phyloP scores from a whole-genome alignment of 2,329 filamentous ascomycete species.

The Basipetospora chlamydospora region DNA sequence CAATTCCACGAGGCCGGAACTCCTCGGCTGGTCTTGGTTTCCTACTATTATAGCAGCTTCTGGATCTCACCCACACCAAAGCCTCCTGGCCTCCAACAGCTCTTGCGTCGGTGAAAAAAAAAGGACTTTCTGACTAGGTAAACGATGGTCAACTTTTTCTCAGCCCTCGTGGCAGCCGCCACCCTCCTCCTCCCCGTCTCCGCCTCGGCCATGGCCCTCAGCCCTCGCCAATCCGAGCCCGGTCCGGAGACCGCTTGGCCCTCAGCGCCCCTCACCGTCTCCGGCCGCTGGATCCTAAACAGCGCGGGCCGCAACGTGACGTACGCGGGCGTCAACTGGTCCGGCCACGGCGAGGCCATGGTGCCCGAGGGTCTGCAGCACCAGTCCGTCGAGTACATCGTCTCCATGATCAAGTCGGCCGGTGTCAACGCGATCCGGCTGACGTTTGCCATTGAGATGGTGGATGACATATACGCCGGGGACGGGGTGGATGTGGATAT shows the following conservation, averaged over 20 bases:
- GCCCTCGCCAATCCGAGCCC: not conserved
- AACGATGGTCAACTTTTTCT: not conserved
- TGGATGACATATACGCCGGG: slow-evolving; percentile 41
- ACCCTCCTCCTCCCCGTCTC: not conserved
- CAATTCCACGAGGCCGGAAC: too few species aligned
- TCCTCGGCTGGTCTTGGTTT: too few species aligned
- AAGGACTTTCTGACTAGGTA: too few species aligned
- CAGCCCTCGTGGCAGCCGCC: not conserved
- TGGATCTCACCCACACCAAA: too few species aligned
- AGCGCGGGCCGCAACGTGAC: slow-evolving; percentile 26
- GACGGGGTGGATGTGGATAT: slow-evolving; percentile 33
- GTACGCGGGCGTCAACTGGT: slow-evolving; percentile 47
- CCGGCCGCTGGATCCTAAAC: slow-evolving; percentile 27
- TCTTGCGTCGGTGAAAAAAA: too few species aligned
- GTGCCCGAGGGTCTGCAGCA: slow-evolving; percentile 50
- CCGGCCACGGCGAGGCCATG: slow-evolving; percentile 47
- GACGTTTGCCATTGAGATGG: slow-evolving; percentile 49
- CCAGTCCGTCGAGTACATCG: slow-evolving; percentile 38
- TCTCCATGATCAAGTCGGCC: slow-evolving; percentile 40
- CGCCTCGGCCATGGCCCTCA: not conserved
- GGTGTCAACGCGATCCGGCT: slow-evolving; percentile 50
- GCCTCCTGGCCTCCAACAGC: too few species aligned
- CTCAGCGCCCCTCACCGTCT: slow-evolving; percentile 25
- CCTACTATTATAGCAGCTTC: too few species aligned
- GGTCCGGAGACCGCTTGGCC: slow-evolving; percentile 20